Percentiles rank a stretch among this genome's conserved stretches.
Evolutionary conservation across 1,284 basidiomycete species (phyloP).

Genomic region (Moesziomyces globuligerus): DNA sequence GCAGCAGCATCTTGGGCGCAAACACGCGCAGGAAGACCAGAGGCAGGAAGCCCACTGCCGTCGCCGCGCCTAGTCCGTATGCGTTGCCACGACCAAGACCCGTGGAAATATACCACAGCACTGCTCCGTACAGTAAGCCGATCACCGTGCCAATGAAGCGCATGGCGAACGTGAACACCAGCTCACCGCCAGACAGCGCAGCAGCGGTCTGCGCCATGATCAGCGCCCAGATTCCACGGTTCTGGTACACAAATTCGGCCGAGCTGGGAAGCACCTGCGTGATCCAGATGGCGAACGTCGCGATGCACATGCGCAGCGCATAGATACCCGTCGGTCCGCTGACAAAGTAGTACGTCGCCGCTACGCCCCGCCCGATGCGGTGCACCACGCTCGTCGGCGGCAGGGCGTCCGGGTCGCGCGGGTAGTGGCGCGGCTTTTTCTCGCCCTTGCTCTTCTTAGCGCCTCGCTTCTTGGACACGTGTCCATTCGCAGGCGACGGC

Average conservation of each 20-base stretch:
- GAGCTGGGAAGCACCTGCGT: slow-evolving; percentile 65
- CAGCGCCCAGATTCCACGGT: slow-evolving; percentile 63
- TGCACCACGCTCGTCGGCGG: slow-evolving; percentile 70
- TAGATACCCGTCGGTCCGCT: slow-evolving; percentile 73
- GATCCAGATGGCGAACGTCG: slow-evolving; percentile 73
- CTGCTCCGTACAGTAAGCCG: slow-evolving; percentile 74
- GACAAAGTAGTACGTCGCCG: slow-evolving; percentile 32
- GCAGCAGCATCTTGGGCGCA: slow-evolving; percentile 78
- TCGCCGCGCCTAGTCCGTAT: slow-evolving; percentile 78
- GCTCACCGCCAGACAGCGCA: slow-evolving; percentile 59
- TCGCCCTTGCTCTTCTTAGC: slow-evolving; percentile 6
- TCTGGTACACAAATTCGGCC: slow-evolving; percentile 56
- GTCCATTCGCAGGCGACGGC: not conserved
- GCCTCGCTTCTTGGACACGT: not conserved
- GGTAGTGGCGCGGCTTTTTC: slow-evolving; percentile 33
- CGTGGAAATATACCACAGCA: slow-evolving; percentile 75
- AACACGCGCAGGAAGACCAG: slow-evolving; percentile 75
- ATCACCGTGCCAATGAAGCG: slow-evolving; percentile 55
- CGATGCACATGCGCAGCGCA: slow-evolving; percentile 72
- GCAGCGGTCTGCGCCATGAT: slow-evolving; percentile 64
- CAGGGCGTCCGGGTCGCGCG: slow-evolving; percentile 79
- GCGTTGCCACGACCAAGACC: slow-evolving; percentile 72
- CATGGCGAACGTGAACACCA: slow-evolving; percentile 49
- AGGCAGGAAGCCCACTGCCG: slow-evolving; percentile 76
- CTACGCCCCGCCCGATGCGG: slow-evolving; percentile 47